These are phyloP conservation scores for Carnegiea gigantea DNA, from an alignment of 179 eudicot species.

Conservation along the genomic window DNA sequence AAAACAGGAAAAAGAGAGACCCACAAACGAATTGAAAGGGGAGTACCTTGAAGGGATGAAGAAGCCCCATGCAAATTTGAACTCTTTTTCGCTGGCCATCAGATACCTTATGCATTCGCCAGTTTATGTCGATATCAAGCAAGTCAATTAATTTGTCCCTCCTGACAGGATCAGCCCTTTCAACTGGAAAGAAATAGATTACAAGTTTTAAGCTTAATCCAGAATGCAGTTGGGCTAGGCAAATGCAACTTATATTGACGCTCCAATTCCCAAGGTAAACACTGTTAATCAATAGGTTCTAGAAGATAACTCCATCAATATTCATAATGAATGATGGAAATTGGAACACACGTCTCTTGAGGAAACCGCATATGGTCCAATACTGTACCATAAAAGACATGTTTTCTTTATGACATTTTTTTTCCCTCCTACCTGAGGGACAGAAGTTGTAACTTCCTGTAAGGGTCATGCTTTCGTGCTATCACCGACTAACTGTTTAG, in stretches of 20 bases:
- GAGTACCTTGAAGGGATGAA: constrained; percentile 84
- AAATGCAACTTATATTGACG: neutral
- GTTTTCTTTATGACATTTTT: neutral
- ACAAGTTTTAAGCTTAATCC: neutral
- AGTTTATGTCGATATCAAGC: constrained; percentile 82
- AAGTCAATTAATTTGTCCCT: constrained; percentile 79
- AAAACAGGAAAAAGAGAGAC: neutral
- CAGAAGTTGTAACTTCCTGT: too few relatives aligned
- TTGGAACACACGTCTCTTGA: neutral
- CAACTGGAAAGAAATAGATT: constrained; percentile 37
- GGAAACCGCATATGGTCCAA: neutral
- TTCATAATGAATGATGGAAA: neutral
- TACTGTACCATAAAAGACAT: neutral
- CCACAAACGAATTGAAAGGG: neutral
- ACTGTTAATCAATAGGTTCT: neutral
- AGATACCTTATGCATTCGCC: constrained; percentile 99
- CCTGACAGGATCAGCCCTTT: constrained; percentile 78
- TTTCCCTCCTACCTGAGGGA: neutral
- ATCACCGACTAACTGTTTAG: too few relatives aligned
- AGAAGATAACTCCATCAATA: neutral
- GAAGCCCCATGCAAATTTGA: constrained; percentile 98
- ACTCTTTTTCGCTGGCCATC: constrained; percentile 98
- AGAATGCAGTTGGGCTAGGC: neutral
- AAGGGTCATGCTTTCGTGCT: too few relatives aligned
- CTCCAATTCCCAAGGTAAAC: neutral